Evolutionary conservation across 129 eudicot species (phyloP).

Genomic region (Pulicaria dysenterica): DNA sequence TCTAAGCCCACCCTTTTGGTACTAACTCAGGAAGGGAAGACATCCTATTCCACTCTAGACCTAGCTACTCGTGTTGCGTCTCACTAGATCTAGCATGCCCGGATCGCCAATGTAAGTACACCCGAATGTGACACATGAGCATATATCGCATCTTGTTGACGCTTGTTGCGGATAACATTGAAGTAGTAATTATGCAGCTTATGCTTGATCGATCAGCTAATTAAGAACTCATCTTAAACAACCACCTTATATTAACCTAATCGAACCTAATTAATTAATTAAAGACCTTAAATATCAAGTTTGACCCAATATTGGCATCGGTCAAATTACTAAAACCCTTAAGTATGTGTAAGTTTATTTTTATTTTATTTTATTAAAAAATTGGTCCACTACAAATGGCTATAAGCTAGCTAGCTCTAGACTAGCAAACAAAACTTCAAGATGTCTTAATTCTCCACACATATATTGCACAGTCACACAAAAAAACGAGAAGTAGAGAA

Average conservation of each 20-base stretch:
- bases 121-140: conserved; percentile 13
- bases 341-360: not conserved
- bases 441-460: conserved; percentile 26
- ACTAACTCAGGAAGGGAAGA: too few relatives aligned
- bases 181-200: not conserved
- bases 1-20: conserved; percentile 23
- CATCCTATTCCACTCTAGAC: conserved; percentile 30
- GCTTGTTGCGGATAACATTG: conserved; percentile 13
- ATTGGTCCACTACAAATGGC: too few relatives aligned
- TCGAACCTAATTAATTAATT: too few relatives aligned
- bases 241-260: not conserved
- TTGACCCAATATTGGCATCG: not conserved
- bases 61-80: not conserved
- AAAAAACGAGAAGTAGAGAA: conserved; percentile 31
- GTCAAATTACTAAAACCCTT: not conserved
- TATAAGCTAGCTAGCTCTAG: conserved; percentile 14
- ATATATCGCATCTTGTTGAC: conserved; percentile 14
- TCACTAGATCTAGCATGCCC: conserved; percentile 4
- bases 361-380: too few relatives aligned
- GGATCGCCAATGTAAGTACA: not conserved
- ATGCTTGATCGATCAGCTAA: not conserved
- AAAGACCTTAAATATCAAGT: not conserved
- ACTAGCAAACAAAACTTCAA: conserved; percentile 11
- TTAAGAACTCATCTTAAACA: not conserved
- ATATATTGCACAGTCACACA: conserved; percentile 15